These are phyloP conservation scores for Plantago rigida DNA, from an alignment of 305 asterid species.

Conservation along the genomic window DNA sequence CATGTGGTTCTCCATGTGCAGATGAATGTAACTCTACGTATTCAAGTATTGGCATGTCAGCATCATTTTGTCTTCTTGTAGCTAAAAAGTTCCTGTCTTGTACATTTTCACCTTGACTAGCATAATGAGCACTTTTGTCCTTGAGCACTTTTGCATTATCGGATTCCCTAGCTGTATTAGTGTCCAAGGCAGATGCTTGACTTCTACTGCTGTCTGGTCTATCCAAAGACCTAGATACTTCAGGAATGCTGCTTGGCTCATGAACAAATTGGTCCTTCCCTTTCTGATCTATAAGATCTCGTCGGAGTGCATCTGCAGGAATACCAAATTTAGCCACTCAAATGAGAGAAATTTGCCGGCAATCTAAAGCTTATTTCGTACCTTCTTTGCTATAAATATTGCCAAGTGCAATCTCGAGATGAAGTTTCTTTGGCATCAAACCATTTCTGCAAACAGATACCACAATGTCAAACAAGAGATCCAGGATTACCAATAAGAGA, in stretches of 20 bases:
- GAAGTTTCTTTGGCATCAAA: conserved; percentile 83
- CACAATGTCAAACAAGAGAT: conserved; percentile 20
- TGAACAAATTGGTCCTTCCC: conserved; percentile 62
- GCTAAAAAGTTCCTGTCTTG: conserved; percentile 45
- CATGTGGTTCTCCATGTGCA: conserved; percentile 41
- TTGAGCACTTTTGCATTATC: conserved; percentile 42
- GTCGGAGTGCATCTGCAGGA: conserved; percentile 62
- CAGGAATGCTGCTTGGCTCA: conserved; percentile 45
- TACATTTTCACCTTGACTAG: conserved; percentile 42
- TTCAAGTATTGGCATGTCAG: conserved; percentile 44
- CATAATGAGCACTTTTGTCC: conserved; percentile 38
- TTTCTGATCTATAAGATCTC: conserved; percentile 65
- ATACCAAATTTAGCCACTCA: conserved; percentile 23
- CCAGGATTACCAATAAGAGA: conserved; percentile 19
- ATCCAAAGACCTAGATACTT: conserved; percentile 45
- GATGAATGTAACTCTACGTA: conserved; percentile 49
- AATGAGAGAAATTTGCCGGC: conserved; percentile 19
- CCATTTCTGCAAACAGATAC: conserved; percentile 57
- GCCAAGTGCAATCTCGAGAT: conserved; percentile 97
- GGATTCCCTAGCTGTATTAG: conserved; percentile 43
- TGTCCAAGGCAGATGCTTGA: conserved; percentile 32
- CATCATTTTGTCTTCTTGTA: conserved; percentile 41
- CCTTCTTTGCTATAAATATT: conserved; percentile 74
- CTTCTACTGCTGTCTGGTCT: conserved; percentile 45
- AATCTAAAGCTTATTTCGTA: conserved; percentile 28